Evolutionary conservation across 2,329 filamentous ascomycete species (phyloP), one percentile per base, ranked within the genome.

Genomic region (Stenocarpella maydis): DNA sequence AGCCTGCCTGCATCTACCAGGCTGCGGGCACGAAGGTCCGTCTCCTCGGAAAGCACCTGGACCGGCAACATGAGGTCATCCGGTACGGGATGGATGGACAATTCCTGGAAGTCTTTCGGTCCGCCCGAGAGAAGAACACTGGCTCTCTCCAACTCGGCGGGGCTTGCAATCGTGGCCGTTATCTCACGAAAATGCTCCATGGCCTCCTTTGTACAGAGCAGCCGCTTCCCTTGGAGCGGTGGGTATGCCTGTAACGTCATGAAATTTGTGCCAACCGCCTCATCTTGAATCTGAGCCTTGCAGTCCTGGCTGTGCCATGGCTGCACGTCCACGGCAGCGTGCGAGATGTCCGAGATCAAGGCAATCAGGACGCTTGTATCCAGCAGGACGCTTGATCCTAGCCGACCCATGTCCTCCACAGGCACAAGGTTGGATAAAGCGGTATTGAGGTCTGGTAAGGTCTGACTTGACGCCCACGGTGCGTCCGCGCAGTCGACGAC

Each of bases 331-430:
- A 84, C 78, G 8, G 73, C 69, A 5, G 75, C 74, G 76, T 94
- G 91, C 2, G 90, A 91, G 31, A 94, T 88, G 74, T 95, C 92
- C 0, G 91, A 93, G 1, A 91, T 87, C 2, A 94, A 81, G 5
- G 91, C 91, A 6, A 95, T 85, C 7, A 95, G 84, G 55, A 93
- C 87, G 1, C 91, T 93, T 66, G 88, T 90, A 77, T 91, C 89
- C 67, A 91, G 84, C 74, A 91, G 90, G 34, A 90, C 76, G 0
- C 79, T 82, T 0, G 73, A 52, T 1, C 76, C 77, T 19, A 79
- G 61, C 2, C 68, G 65, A 31, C 72, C 67, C 39, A 75, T 72
- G 10, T 75, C 69, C 4, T 73, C 71, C 8, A 50, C 12, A 3
- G 70, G 70, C 26, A 76, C 52, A 24, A 78, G 72, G 0, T 73